phyloP scores from a whole-genome alignment of 495 filamentous ascomycete genomes.

The Neurospora sp. region DNA sequence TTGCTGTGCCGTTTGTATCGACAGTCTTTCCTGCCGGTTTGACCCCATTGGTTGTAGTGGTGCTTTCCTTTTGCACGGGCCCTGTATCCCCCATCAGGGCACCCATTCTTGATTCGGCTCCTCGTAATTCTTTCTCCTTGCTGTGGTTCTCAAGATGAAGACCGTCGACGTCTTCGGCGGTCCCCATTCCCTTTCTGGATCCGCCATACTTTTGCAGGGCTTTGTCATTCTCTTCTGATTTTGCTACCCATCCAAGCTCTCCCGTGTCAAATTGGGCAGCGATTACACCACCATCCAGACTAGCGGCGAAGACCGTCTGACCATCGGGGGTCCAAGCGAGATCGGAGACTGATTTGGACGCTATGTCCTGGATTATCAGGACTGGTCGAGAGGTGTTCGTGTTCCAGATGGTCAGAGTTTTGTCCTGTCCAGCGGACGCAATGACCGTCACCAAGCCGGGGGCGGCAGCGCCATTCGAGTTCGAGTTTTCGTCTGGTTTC shows the following conservation, averaged over 20 bases:
- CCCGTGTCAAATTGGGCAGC: constrained; percentile 45
- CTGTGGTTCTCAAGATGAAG: constrained; percentile 82
- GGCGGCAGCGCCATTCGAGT: constrained; percentile 20
- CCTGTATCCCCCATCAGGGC: constrained; percentile 84
- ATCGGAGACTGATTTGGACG: constrained; percentile 84
- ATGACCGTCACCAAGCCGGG: constrained; percentile 75
- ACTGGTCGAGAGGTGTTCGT: constrained; percentile 86
- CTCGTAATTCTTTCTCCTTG: constrained; percentile 79
- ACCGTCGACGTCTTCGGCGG: constrained; percentile 82
- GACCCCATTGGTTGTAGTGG: constrained; percentile 29
- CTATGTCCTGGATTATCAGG: constrained; percentile 77
- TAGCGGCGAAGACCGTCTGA: constrained; percentile 72
- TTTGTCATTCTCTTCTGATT: constrained; percentile 79
- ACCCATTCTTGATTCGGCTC: constrained; percentile 90
- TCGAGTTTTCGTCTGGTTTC: constrained; percentile 41
- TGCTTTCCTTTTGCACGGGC: constrained; percentile 24
- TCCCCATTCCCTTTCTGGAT: constrained; percentile 72
- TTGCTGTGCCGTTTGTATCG: constrained; percentile 28
- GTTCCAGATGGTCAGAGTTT: constrained; percentile 92
- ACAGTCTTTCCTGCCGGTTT: constrained; percentile 26
- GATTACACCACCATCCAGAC: constrained; percentile 79
- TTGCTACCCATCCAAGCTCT: constrained; percentile 44
- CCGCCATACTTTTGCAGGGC: constrained; percentile 86
- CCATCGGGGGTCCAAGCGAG: constrained; percentile 93
- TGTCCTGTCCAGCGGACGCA: constrained; percentile 93